phyloP scores from a whole-genome alignment of 2,329 filamentous ascomycete species.

The Xylaria arbuscula region DNA sequence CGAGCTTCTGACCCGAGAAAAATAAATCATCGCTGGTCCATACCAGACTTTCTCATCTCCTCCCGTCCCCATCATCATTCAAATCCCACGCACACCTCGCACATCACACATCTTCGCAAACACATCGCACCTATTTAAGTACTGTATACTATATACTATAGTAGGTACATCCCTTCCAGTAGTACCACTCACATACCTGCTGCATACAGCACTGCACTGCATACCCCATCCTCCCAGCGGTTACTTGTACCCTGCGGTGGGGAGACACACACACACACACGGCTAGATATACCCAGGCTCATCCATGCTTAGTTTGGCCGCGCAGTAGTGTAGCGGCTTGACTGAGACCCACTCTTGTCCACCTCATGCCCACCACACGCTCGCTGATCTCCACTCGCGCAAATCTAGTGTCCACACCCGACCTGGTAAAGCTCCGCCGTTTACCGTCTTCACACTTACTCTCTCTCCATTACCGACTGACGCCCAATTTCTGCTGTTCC shows the following conservation, averaged over 20 bases:
- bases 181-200: background rate
- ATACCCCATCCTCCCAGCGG: background rate
- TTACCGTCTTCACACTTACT: conserved; percentile 15
- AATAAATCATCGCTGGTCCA: conserved; percentile 28
- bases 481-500: conserved; percentile 18
- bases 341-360: background rate
- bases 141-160: background rate
- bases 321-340: background rate
- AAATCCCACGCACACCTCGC: background rate
- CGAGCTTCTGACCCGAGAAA: conserved; percentile 28
- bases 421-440: conserved; percentile 16
- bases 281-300: background rate
- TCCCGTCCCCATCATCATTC: conserved; percentile 13
- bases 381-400: conserved; percentile 18
- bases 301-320: background rate
- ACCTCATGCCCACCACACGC: conserved; percentile 2
- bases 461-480: background rate
- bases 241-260: background rate
- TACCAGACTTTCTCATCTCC: background rate
- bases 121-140: background rate
- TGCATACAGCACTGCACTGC: background rate
- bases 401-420: conserved; percentile 21
- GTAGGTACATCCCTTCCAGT: background rate
- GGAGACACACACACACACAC: background rate
- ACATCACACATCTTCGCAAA: background rate